Conservation (phyloP, 2,329 filamentous ascomycete genomes). For the Aspergillus awamori region DNA sequence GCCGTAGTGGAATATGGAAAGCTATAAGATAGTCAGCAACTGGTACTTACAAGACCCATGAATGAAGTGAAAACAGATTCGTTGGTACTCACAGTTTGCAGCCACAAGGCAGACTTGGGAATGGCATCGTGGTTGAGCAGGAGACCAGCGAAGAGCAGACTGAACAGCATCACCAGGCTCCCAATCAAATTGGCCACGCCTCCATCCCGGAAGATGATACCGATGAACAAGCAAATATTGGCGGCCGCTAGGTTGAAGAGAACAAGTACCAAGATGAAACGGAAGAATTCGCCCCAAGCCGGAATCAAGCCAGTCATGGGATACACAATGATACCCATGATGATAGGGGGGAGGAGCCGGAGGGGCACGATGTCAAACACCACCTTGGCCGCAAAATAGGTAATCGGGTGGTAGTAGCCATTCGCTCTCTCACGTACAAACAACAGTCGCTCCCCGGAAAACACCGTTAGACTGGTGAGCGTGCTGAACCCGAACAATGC, state of each 20-base stretch:
- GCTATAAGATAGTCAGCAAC: conserved; percentile 43
- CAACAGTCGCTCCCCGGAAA: conserved; percentile 84
- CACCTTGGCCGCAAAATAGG: conserved; percentile 95
- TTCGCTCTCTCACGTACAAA: conserved; percentile 95
- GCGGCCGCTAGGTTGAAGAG: conserved; percentile 95
- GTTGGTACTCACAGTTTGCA: conserved; percentile 69
- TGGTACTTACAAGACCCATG: not conserved
- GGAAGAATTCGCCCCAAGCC: conserved; percentile 79
- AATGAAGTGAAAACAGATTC: not conserved
- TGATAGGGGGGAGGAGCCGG: conserved; percentile 88
- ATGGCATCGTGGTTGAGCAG: conserved; percentile 94
- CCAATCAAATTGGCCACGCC: conserved; percentile 93
- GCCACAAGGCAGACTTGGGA: conserved; percentile 79
- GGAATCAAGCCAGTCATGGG: conserved; percentile 95
- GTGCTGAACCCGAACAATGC: conserved; percentile 97
- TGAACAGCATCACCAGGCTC: conserved; percentile 96
- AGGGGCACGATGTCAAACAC: conserved; percentile 96
- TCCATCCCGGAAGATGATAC: conserved; percentile 88
- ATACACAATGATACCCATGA: conserved; percentile 95
- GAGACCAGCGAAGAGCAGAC: conserved; percentile 88
- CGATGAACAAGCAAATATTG: conserved; percentile 92
- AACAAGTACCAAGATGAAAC: conserved; percentile 87
- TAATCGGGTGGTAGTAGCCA: conserved; percentile 90
- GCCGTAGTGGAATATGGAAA: conserved; percentile 97
- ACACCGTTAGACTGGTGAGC: conserved; percentile 88